These are phyloP conservation scores for Stagonosporopsis rhizophila DNA, from an alignment of 2,329 filamentous ascomycete genomes.

Conservation along the genomic window DNA sequence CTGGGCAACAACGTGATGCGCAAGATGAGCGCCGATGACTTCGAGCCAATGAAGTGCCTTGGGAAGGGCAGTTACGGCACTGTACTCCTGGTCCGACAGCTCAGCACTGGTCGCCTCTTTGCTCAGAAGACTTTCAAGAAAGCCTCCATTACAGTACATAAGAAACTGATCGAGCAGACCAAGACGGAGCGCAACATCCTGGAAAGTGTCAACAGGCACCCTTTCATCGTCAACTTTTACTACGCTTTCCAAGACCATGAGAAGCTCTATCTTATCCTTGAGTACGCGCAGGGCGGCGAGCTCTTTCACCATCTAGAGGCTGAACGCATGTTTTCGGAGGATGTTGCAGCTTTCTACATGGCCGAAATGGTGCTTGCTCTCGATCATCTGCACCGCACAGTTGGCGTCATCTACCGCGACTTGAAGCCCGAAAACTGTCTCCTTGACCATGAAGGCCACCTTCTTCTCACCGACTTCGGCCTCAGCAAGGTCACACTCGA, in stretches of 20 bases:
- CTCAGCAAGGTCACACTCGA: slow-evolving; percentile 92
- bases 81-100: slow-evolving; percentile 91
- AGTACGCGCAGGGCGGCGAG: slow-evolving; percentile 97
- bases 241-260: slow-evolving; percentile 99
- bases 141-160: slow-evolving; percentile 92
- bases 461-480: slow-evolving; percentile 95
- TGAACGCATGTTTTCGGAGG: slow-evolving; percentile 93
- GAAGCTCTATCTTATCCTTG: slow-evolving; percentile 95
- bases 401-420: slow-evolving; percentile 95
- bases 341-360: slow-evolving; percentile 95
- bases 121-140: slow-evolving; percentile 99
- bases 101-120: slow-evolving; percentile 83
- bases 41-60: slow-evolving; percentile 87
- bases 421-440: slow-evolving; percentile 98
- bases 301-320: slow-evolving; percentile 93
- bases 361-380: slow-evolving; percentile 95
- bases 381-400: slow-evolving; percentile 87
- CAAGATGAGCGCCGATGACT: slow-evolving; percentile 93
- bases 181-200: slow-evolving; percentile 95
- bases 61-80: slow-evolving; percentile 97
- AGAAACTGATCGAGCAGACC: slow-evolving; percentile 94
- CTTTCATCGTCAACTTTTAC: slow-evolving; percentile 97
- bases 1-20: slow-evolving; percentile 61
- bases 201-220: slow-evolving; percentile 94
- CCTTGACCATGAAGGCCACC: slow-evolving; percentile 86